Evolutionary conservation across 2,329 filamentous ascomycete genomes (phyloP).

Genomic region (Coniochaeta hoffmannii): DNA sequence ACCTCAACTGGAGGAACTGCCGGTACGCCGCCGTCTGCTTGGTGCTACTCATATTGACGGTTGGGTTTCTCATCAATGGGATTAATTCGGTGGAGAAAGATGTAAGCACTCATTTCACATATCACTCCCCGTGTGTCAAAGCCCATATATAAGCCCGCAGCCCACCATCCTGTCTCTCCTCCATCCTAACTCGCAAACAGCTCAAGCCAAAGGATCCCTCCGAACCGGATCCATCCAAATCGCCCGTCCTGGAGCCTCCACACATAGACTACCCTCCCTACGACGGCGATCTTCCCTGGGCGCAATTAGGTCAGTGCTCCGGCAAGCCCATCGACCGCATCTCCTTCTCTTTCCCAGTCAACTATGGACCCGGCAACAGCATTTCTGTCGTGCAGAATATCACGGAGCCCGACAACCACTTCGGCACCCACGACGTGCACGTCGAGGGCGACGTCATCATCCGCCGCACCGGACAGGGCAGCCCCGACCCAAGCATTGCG

Average conservation of each 20-base stretch:
- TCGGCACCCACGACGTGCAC: slow-evolving; percentile 22
- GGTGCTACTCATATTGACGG: slow-evolving; percentile 20
- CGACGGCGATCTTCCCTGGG: slow-evolving; percentile 15
- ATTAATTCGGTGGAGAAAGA: slow-evolving; percentile 17
- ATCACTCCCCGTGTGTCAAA: not conserved
- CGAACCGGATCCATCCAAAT: not conserved
- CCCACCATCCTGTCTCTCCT: not conserved
- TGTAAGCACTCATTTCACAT: slow-evolving; percentile 12
- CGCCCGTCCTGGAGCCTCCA: slow-evolving; percentile 5
- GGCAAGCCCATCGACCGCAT: not conserved
- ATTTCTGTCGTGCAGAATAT: slow-evolving; percentile 33
- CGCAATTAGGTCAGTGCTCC: slow-evolving; percentile 11
- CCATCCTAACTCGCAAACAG: not conserved
- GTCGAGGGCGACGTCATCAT: slow-evolving; percentile 39
- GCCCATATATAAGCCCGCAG: not conserved
- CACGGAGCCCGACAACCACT: slow-evolving; percentile 7
- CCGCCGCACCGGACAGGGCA: slow-evolving; percentile 23
- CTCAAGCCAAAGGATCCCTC: not conserved
- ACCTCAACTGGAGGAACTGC: slow-evolving; percentile 19
- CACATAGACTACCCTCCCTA: slow-evolving; percentile 18
- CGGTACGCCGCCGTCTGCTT: slow-evolving; percentile 19
- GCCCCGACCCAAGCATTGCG: slow-evolving; percentile 28
- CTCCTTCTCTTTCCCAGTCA: slow-evolving; percentile 20
- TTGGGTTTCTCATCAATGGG: slow-evolving; percentile 22
- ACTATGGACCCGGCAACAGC: slow-evolving; percentile 26